Evolutionary conservation across 495 filamentous ascomycete genomes (phyloP).

Genomic region (Talaromyces liani): DNA sequence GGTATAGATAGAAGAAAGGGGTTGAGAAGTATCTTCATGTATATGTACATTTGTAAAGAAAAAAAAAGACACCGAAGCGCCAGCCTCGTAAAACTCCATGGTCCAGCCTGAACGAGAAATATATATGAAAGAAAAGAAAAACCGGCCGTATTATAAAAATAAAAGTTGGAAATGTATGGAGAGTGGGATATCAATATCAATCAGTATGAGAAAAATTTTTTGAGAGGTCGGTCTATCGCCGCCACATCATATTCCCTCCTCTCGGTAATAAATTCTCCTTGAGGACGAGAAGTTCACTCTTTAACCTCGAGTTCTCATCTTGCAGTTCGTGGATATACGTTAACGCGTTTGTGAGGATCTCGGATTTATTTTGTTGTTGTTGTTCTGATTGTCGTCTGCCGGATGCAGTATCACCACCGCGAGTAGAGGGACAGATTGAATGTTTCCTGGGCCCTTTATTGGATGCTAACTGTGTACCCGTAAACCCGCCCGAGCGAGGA

Average conservation of each 20-base stretch:
- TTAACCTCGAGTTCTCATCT: slow-evolving; percentile 31
- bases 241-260: slow-evolving; percentile 24
- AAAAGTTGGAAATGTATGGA: neutral
- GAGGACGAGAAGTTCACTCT: slow-evolving; percentile 30
- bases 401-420: neutral
- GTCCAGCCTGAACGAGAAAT: neutral
- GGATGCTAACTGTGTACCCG: slow-evolving; percentile 9
- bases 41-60: neutral
- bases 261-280: slow-evolving; percentile 28
- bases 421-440: neutral
- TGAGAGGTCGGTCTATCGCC: slow-evolving; percentile 2
- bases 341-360: slow-evolving; percentile 60
- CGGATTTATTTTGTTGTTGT: slow-evolving; percentile 36
- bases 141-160: neutral
- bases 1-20: neutral
- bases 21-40: neutral
- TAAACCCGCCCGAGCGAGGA: slow-evolving; percentile 17
- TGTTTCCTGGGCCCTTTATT: slow-evolving; percentile 10
- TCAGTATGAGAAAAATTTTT: neutral
- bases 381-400: neutral
- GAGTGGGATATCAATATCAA: neutral
- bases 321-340: slow-evolving; percentile 57
- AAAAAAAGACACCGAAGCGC: neutral
- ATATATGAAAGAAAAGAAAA: neutral
- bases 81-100: neutral